phyloP scores from a whole-genome alignment of 495 filamentous ascomycete species.

The Trichoderma gamsii region DNA sequence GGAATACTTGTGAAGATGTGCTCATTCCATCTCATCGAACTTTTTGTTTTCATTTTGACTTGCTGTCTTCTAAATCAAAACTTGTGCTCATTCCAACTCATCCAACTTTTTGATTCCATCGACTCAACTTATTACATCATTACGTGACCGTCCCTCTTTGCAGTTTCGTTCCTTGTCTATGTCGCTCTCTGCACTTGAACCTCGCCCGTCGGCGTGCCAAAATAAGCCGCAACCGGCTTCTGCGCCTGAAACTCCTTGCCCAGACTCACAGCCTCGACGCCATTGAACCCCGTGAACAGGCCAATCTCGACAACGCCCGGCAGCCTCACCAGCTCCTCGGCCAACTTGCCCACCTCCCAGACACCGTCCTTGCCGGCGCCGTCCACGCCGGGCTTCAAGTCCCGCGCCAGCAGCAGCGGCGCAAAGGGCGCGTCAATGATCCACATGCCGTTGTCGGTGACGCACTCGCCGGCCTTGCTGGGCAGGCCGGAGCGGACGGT shows the following conservation, averaged over 20 bases:
- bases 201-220: constrained; percentile 69
- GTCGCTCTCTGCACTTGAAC: constrained; percentile 24
- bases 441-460: constrained; percentile 92
- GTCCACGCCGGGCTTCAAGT: constrained; percentile 37
- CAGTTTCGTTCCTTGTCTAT: background rate
- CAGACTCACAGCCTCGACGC: constrained; percentile 53
- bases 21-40: no score
- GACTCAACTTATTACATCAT: no score
- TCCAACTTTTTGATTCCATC: no score
- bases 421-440: constrained; percentile 88
- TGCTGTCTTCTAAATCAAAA: no score
- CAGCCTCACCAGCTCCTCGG: constrained; percentile 67
- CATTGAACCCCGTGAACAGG: constrained; percentile 76
- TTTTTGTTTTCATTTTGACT: no score
- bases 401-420: constrained; percentile 56
- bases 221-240: constrained; percentile 89
- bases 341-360: constrained; percentile 75
- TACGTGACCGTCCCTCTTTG: background rate
- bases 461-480: constrained; percentile 70
- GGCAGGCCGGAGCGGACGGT: constrained; percentile 59
- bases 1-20: no score
- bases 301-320: constrained; percentile 88
- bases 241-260: constrained; percentile 64
- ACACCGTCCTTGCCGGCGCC: constrained; percentile 49
- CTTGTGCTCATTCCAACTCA: no score